Evolutionary conservation across 2,329 filamentous ascomycete species (phyloP).

Genomic region (Fusarium sp.): DNA sequence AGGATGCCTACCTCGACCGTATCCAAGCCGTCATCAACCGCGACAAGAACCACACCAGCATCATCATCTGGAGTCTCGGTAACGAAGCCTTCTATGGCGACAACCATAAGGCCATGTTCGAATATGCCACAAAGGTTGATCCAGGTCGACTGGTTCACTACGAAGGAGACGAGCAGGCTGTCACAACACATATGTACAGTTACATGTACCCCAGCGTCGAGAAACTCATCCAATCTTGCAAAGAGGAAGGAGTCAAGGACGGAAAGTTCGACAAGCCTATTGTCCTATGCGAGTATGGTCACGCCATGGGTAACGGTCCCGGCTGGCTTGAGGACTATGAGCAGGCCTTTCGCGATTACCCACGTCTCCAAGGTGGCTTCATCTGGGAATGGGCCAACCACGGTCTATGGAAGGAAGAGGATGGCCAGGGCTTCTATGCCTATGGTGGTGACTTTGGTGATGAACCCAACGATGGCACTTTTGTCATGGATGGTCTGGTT

Average conservation of each 20-base stretch:
- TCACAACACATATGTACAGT: slow-evolving; percentile 73
- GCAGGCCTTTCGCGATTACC: slow-evolving; percentile 70
- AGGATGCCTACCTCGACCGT: slow-evolving; percentile 75
- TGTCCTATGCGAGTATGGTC: slow-evolving; percentile 68
- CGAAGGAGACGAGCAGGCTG: slow-evolving; percentile 71
- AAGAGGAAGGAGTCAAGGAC: slow-evolving; percentile 57
- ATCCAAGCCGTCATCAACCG: slow-evolving; percentile 73
- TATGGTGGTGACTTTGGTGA: slow-evolving; percentile 75
- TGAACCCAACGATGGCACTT: slow-evolving; percentile 68
- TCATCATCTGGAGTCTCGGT: slow-evolving; percentile 80
- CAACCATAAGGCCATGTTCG: slow-evolving; percentile 77
- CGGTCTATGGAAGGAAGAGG: slow-evolving; percentile 64
- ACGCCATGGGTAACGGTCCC: slow-evolving; percentile 81
- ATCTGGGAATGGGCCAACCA: slow-evolving; percentile 77
- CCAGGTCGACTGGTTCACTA: slow-evolving; percentile 72
- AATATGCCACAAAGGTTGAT: slow-evolving; percentile 70
- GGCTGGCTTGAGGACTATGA: slow-evolving; percentile 77
- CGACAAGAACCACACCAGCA: slow-evolving; percentile 77
- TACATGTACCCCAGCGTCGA: slow-evolving; percentile 74
- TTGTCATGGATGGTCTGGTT: slow-evolving; percentile 72
- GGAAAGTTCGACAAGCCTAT: slow-evolving; percentile 67
- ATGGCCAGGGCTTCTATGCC: slow-evolving; percentile 62
- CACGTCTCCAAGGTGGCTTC: slow-evolving; percentile 73
- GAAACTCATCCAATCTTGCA: slow-evolving; percentile 59
- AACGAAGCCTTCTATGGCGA: slow-evolving; percentile 80